Conservation (phyloP, 768 basidiomycete species). For the Gyrodon lividus region DNA sequence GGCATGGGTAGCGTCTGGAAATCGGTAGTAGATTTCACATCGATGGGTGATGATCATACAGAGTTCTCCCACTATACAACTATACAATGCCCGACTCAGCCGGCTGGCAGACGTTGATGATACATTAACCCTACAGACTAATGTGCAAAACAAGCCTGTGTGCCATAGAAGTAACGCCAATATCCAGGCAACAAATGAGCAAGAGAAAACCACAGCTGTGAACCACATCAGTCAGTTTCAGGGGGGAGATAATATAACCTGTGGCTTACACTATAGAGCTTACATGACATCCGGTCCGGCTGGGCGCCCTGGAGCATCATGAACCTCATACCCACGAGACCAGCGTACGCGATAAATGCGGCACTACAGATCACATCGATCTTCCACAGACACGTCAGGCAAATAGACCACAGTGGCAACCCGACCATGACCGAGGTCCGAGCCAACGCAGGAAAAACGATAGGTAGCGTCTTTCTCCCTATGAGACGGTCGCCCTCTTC, state of each 20-base stretch:
- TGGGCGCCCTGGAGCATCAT: slow-evolving; percentile 18
- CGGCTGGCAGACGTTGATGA: slow-evolving; percentile 6
- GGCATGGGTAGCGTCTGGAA: neutral
- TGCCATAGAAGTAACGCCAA: slow-evolving; percentile 26
- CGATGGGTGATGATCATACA: neutral
- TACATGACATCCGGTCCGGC: slow-evolving; percentile 29
- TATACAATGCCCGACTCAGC: slow-evolving; percentile 3
- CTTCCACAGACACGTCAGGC: slow-evolving; percentile 25
- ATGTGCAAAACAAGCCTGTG: slow-evolving; percentile 8
- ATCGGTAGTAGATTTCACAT: neutral
- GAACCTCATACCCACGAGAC: slow-evolving; percentile 26
- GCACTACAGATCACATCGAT: slow-evolving; percentile 26
- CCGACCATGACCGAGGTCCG: slow-evolving; percentile 26
- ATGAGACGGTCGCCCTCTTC: slow-evolving; percentile 39
- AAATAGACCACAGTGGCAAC: slow-evolving; percentile 31
- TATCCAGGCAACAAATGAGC: slow-evolving; percentile 32
- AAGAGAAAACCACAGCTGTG: slow-evolving; percentile 32
- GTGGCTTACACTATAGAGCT: slow-evolving; percentile 32
- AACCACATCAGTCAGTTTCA: neutral
- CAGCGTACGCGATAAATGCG: slow-evolving; percentile 26
- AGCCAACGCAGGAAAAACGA: slow-evolving; percentile 37
- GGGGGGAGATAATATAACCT: neutral
- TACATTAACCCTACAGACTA: slow-evolving; percentile 10
- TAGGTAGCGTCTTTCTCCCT: slow-evolving; percentile 44
- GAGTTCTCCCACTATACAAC: neutral